Base-by-base conservation (phyloP, 306 rosid species). In the Medicago ruthenica region DNA sequence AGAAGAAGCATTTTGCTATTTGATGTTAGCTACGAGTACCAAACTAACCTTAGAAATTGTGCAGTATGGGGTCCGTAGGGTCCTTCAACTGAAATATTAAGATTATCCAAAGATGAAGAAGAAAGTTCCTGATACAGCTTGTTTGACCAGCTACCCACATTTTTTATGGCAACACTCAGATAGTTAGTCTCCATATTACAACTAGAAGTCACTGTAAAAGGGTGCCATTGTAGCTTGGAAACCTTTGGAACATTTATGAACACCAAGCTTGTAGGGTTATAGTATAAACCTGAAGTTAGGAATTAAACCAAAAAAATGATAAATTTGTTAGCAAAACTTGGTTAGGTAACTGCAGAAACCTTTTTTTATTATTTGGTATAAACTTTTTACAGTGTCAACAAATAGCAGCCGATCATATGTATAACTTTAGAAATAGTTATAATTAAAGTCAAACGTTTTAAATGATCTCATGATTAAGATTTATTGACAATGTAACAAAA, bases 181-280 rank as follows among this genome's bases (percentile, higher is more conserved):
- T 16, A 54, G 45, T 85, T 76, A 17, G 83, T 37, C 72, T 92
- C 96, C 90, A 84, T 48, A 7, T 83, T 84, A 40, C 82, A 24
- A 72, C 79, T 88, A 11, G 97, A 89, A 83, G 67, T 81, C 71
- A 89, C 82, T 20, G 97, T 92, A 60, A 92, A 92, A 34, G 97
- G 96, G 72, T 92, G 97, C 96, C 97, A 92, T 22, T 92, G 96
- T 65, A 89, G 50, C 87, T 84, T 92, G 34, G 97, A 92, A 74
- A 92, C 69, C 39, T 70, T 79, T 0, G 96, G 93, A 67, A 92
- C 90, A 31, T 92, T 92, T 42, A 92, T 79, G 67, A 85, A 87
- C 84, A 92, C 67, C 15, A 85, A 58, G 80, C 96, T 89, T 7
- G 93, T 80, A 1, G 96, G 90, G 78, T 82, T 89, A 70, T 88